Percentiles rank a stretch among this genome's conserved stretches.
phyloP scores from a whole-genome alignment of 2,329 filamentous ascomycete species.

The Cercospora berteroae region DNA sequence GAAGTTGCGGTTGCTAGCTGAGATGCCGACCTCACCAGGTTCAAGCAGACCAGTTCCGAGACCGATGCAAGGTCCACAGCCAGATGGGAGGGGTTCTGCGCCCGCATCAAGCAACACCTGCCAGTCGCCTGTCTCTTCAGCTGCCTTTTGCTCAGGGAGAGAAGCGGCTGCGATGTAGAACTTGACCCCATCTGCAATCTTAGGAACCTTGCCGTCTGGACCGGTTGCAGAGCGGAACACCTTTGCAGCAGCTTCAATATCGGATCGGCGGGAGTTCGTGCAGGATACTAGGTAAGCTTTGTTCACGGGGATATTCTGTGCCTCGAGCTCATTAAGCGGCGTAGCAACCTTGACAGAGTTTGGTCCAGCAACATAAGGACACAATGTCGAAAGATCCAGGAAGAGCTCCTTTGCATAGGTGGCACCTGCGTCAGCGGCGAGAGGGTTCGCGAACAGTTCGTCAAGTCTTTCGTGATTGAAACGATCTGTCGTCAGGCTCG shows the following conservation, averaged over 20 bases:
- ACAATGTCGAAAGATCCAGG: constrained; percentile 77
- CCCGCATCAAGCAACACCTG: constrained; percentile 76
- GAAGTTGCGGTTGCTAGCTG: constrained; percentile 83
- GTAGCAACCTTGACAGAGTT: constrained; percentile 89
- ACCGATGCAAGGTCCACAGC: constrained; percentile 84
- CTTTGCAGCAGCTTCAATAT: constrained; percentile 75
- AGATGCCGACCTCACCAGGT: constrained; percentile 81
- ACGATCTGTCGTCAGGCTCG: constrained; percentile 52
- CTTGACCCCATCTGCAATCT: constrained; percentile 71
- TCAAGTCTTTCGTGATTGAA: constrained; percentile 75
- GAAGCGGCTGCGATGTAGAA: constrained; percentile 92
- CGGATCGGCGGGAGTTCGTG: constrained; percentile 80
- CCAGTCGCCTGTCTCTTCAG: constrained; percentile 84
- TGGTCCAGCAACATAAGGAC: constrained; percentile 80
- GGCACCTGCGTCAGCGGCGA: constrained; percentile 72
- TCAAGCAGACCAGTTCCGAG: constrained; percentile 77
- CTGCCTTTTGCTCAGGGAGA: constrained; percentile 67
- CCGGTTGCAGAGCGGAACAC: constrained; percentile 78
- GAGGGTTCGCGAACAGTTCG: constrained; percentile 63
- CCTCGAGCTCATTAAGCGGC: constrained; percentile 69
- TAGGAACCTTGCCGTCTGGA: constrained; percentile 62
- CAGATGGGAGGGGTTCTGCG: constrained; percentile 66
- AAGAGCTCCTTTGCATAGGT: constrained; percentile 80
- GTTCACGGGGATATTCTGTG: constrained; percentile 72
- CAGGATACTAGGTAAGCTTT: constrained; percentile 87